These are phyloP conservation scores for Tillandsia leiboldiana DNA, from an alignment of 176 grass and related monocot species.

Conservation along the genomic window DNA sequence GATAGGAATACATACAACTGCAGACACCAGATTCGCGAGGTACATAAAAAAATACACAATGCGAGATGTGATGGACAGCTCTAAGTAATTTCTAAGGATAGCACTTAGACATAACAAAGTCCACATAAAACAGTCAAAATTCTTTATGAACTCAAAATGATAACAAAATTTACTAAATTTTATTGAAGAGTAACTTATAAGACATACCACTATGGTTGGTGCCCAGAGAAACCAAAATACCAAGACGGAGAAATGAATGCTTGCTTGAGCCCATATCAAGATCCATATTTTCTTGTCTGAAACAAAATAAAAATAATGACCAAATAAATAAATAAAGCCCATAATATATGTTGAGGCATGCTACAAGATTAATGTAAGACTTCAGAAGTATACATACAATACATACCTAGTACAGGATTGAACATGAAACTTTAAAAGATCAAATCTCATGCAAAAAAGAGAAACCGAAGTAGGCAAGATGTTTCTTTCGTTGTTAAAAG, in stretches of 20 bases:
- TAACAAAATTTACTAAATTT: not conserved
- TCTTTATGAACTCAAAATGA: not conserved
- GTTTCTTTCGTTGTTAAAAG: no score
- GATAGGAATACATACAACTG: not conserved
- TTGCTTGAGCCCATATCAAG: constrained; percentile 75
- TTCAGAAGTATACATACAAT: no score
- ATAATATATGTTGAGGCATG: not conserved
- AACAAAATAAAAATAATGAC: constrained; percentile 10
- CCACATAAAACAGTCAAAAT: not conserved
- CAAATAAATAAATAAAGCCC: not conserved
- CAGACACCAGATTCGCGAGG: not conserved
- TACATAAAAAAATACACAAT: not conserved
- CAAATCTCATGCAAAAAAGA: no score
- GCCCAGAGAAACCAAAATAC: constrained; percentile 89
- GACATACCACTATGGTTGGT: constrained; percentile 78
- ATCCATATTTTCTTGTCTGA: constrained; percentile 86
- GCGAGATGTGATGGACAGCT: not conserved
- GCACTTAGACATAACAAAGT: not conserved
- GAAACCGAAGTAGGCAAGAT: no score
- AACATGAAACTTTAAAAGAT: no score
- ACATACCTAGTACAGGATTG: no score
- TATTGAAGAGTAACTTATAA: not conserved
- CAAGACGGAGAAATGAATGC: constrained; percentile 66
- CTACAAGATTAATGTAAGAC: not conserved
- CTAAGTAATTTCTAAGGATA: not conserved